Evolutionary conservation across 805 yeast genomes (phyloP), one percentile per base, ranked within the genome.

Genomic region (Yamadazyma laniorum): DNA sequence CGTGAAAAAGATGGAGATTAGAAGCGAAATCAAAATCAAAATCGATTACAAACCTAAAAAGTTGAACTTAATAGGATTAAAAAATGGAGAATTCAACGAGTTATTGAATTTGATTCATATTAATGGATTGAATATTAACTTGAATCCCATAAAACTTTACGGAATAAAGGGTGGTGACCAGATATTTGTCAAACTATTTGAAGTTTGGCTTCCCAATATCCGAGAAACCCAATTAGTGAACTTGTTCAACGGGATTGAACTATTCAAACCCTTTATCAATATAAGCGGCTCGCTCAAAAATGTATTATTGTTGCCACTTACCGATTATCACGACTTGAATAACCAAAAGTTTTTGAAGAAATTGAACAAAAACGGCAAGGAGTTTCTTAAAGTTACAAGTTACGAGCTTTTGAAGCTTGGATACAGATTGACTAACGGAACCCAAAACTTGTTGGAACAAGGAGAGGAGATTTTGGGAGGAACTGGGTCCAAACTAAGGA

Each of bases 41-140:
- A 65, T 93, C 28, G 98, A 93, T 59, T 93, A 93, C 58, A 89
- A 88, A 55, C 98, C 99, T 0, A 89, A 89, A 56, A 85, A 80
- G 48, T 72, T 91, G 19, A 95, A 91, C 57, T 86, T 85, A 53
- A 77, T 80, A 2, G 96, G 95, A 0, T 72, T 90, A 21, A 70
- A 86, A 41, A 83, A 96, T 0, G 98, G 98, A 0, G 88, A 83
- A 44, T 77, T 88, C 0, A 80, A 84, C 3, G 97, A 91, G 56
- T 75, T 93, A 36, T 80, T 88, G 75, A 93, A 93, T 56, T 77
- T 93, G 45, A 90, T 93, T 60, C 82, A 83, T 6, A 69, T 93
- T 26, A 96, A 91, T 52, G 97, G 89, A 27, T 85, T 97, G 0
- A 79, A 76, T 27, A 74, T 93, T 54, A 68, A 72, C 0, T 63